A percentile compares a stretch with the other conserved stretches of the same genome.
These are phyloP conservation scores for Prorocentrum cordatum DNA, from an alignment of 169 alveolate genomes.

Conservation along the genomic window DNA sequence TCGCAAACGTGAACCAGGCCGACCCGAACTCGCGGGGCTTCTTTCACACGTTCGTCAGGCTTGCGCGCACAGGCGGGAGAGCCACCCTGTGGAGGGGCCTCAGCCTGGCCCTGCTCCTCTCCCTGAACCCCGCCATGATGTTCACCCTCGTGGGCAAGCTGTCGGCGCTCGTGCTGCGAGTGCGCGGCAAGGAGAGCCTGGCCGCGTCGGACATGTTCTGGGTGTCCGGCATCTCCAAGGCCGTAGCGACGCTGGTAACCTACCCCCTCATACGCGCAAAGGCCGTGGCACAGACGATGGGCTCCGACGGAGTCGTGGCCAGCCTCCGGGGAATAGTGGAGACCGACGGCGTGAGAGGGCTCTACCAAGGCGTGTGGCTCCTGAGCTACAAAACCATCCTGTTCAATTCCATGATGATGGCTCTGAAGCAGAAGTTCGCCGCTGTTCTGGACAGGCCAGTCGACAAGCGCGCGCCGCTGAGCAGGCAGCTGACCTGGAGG, in stretches of 20 bases:
- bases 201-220: slow-evolving; percentile 9
- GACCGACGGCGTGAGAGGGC: slow-evolving; percentile 37
- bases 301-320: neutral
- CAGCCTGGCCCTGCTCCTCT: slow-evolving; percentile 27
- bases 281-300: neutral
- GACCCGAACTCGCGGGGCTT: neutral
- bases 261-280: slow-evolving; percentile 59
- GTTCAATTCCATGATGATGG: slow-evolving; percentile 67
- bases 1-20: slow-evolving; percentile 64
- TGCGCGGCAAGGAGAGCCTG: neutral
- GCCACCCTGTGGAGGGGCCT: neutral
- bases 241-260: slow-evolving; percentile 54
- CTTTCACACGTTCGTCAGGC: slow-evolving; percentile 35
- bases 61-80: slow-evolving; percentile 6
- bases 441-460: slow-evolving; percentile 3
- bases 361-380: slow-evolving; percentile 63
- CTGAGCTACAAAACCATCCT: slow-evolving; percentile 66
- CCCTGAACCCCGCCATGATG: slow-evolving; percentile 65
- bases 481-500: too few relatives aligned
- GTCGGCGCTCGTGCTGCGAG: neutral
- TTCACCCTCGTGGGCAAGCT: slow-evolving; percentile 33
- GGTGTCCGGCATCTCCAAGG: slow-evolving; percentile 62
- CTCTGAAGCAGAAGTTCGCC: slow-evolving; percentile 32
- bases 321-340: slow-evolving; percentile 2
- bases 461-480: too few relatives aligned